Evolutionary conservation across 805 yeast genomes (phyloP).

Genomic region (Teunomyces barrocoloradensis): DNA sequence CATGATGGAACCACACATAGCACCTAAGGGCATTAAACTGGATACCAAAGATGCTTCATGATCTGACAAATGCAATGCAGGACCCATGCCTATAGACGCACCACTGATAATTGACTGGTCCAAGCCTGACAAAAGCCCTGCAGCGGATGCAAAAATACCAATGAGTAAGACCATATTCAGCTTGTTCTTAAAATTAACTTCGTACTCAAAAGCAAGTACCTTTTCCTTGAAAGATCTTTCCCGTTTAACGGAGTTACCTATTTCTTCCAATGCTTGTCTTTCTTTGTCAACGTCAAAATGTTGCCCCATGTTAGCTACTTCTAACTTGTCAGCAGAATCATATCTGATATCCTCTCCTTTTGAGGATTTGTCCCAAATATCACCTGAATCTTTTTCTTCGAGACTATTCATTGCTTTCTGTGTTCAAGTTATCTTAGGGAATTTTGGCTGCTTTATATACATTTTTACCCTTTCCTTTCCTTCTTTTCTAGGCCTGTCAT

Average conservation of each 20-base stretch:
- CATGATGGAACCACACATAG: constrained; percentile 58
- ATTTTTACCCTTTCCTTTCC: neutral
- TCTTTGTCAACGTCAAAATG: constrained; percentile 33
- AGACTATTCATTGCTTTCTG: neutral
- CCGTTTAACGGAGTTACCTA: constrained; percentile 27
- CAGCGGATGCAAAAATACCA: constrained; percentile 59
- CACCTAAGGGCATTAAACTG: constrained; percentile 68
- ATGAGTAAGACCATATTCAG: constrained; percentile 20
- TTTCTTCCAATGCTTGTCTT: constrained; percentile 30
- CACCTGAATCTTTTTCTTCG: neutral
- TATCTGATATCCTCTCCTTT: neutral
- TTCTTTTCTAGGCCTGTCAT: neutral
- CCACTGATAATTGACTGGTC: constrained; percentile 70
- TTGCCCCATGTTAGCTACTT: neutral
- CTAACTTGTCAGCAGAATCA: neutral
- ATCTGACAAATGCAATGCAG: constrained; percentile 36
- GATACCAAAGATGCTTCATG: constrained; percentile 52
- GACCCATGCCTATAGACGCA: constrained; percentile 52
- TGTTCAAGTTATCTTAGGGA: neutral
- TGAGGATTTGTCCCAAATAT: neutral
- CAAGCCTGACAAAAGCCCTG: constrained; percentile 63
- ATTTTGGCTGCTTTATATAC: neutral
- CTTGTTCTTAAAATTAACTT: constrained; percentile 35
- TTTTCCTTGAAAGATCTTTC: constrained; percentile 38
- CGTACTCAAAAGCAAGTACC: constrained; percentile 33